These are phyloP conservation scores for Herpotrichia juniperi DNA, from an alignment of 2,329 filamentous ascomycete species.

Conservation along the genomic window DNA sequence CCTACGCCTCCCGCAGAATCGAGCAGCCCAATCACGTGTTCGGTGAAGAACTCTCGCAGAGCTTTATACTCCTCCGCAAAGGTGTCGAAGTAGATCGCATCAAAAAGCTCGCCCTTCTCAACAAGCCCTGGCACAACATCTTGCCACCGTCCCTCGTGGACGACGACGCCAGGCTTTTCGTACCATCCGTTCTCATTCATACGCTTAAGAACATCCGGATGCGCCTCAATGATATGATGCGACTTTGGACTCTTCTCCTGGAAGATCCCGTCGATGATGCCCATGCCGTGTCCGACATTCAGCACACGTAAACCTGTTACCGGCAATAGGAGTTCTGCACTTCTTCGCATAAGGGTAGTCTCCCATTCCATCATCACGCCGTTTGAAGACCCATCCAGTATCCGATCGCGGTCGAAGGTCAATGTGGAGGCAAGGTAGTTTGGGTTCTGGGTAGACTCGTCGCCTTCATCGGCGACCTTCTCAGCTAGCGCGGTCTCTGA, in stretches of 20 bases:
- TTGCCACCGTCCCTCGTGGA: slow-evolving; percentile 58
- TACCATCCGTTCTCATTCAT: slow-evolving; percentile 56
- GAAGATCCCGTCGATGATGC: slow-evolving; percentile 56
- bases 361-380: slow-evolving; percentile 63
- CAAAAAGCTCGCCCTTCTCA: slow-evolving; percentile 50
- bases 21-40: slow-evolving; percentile 81
- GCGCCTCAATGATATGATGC: slow-evolving; percentile 60
- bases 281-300: slow-evolving; percentile 59
- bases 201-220: slow-evolving; percentile 53
- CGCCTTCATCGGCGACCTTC: slow-evolving; percentile 12
- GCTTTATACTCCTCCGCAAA: slow-evolving; percentile 93
- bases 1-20: slow-evolving; percentile 56
- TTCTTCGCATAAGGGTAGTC: slow-evolving; percentile 54
- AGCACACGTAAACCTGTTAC: slow-evolving; percentile 51
- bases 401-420: slow-evolving; percentile 53
- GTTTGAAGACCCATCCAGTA: slow-evolving; percentile 56
- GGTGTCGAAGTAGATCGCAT: slow-evolving; percentile 88
- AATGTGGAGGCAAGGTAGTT: slow-evolving; percentile 56
- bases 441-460: slow-evolving; percentile 51
- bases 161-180: slow-evolving; percentile 54
- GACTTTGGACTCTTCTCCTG: slow-evolving; percentile 50
- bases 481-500: slow-evolving; percentile 31
- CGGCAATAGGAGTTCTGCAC: slow-evolving; percentile 50
- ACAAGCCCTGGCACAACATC: slow-evolving; percentile 54
- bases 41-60: slow-evolving; percentile 84